A percentile compares a stretch with the other conserved stretches of the same genome.
Conservation (phyloP, 345 rosid genomes). For the Luvunga scandens region DNA sequence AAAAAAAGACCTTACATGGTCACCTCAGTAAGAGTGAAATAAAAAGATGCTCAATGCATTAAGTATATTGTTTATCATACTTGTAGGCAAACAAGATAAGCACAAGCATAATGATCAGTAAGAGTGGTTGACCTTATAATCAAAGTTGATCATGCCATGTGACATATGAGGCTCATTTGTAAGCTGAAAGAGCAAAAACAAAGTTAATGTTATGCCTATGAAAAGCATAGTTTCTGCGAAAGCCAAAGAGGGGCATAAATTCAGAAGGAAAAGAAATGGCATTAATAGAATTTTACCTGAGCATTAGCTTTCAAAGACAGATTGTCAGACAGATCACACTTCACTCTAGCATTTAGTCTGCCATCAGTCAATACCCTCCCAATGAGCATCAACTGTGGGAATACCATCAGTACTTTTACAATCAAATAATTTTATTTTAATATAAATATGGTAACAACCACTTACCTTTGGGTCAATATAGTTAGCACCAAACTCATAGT, state of each 20-base stretch:
- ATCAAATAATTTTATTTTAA: conserved; percentile 8
- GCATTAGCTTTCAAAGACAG: conserved; percentile 79
- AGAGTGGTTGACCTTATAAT: conserved; percentile 67
- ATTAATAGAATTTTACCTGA: conserved; percentile 43
- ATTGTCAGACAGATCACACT: conserved; percentile 80
- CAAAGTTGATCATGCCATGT: conserved; percentile 80
- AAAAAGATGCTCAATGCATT: background rate
- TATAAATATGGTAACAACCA: background rate
- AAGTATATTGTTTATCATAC: background rate
- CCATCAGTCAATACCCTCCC: conserved; percentile 94
- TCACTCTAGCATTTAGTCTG: conserved; percentile 80
- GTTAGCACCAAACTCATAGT: conserved; percentile 95
- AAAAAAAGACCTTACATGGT: background rate
- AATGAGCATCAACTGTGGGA: conserved; percentile 74
- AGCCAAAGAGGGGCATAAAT: background rate
- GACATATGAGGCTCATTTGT: conserved; percentile 84
- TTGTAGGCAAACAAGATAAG: background rate
- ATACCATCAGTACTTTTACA: conserved; percentile 2
- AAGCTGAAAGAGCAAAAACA: conserved; percentile 49
- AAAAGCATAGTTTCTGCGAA: background rate
- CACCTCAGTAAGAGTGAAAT: background rate
- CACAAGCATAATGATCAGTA: background rate
- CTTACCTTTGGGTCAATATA: conserved; percentile 74
- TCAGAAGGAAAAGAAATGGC: conserved; percentile 1
- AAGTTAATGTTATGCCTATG: conserved; percentile 7